phyloP scores from a whole-genome alignment of 108 stramenopile genomes.

The Cyclotella atomus region DNA sequence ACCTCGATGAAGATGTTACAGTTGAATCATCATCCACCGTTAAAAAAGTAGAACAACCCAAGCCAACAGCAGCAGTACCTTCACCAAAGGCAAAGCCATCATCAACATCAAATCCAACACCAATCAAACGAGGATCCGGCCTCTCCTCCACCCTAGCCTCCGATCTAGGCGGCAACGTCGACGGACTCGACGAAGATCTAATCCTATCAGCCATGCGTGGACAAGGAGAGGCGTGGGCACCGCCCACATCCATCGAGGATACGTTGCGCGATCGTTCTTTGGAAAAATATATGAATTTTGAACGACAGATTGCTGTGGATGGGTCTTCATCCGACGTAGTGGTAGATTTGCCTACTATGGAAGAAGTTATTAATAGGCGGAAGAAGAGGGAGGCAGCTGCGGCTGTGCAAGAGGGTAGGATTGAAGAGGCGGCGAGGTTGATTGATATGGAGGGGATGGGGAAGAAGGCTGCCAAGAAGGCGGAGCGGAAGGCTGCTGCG shows the following conservation, averaged over 20 bases:
- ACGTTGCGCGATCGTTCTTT: constrained; percentile 38
- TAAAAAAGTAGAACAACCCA: constrained; percentile 58
- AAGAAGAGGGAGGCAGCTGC: constrained; percentile 37
- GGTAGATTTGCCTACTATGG: constrained; percentile 68
- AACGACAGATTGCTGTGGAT: constrained; percentile 62
- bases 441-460: constrained; percentile 47
- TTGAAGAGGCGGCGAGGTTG: constrained; percentile 34
- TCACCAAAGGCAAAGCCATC: background rate
- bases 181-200: constrained; percentile 44
- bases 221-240: constrained; percentile 30
- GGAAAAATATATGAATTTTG: constrained; percentile 49
- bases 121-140: constrained; percentile 31
- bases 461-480: constrained; percentile 67
- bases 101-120: constrained; percentile 2
- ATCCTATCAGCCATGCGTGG: constrained; percentile 45
- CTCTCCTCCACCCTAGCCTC: constrained; percentile 41
- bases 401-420: constrained; percentile 25
- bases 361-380: constrained; percentile 40
- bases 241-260: constrained; percentile 43
- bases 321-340: constrained; percentile 15
- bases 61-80: constrained; percentile 5
- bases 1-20: constrained; percentile 44
- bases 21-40: too few relatives aligned
- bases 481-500: constrained; percentile 58
- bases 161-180: constrained; percentile 44